Percentiles rank a stretch among this genome's conserved stretches.
Evolutionary conservation across 108 stramenopile genomes (phyloP).

Genomic region (Chaetoceros tenuissimus): DNA sequence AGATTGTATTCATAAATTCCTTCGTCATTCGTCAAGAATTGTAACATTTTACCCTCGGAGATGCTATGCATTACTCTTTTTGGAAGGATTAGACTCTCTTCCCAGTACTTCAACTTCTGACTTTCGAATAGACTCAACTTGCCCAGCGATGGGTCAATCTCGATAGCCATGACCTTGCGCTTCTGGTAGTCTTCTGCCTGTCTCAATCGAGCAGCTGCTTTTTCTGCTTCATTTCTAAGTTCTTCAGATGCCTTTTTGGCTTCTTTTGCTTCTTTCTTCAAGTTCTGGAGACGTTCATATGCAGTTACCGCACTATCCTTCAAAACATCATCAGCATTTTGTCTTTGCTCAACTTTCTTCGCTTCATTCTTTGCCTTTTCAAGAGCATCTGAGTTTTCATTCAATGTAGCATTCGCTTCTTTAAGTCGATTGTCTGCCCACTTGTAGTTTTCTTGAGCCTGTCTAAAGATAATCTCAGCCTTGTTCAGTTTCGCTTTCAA

Average conservation of each 20-base stretch:
- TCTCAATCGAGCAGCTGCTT: slow-evolving; percentile 36
- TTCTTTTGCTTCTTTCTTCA: slow-evolving; percentile 26
- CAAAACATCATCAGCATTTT: slow-evolving; percentile 27
- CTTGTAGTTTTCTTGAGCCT: neutral
- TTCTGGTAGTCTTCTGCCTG: slow-evolving; percentile 62
- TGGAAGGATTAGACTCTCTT: slow-evolving; percentile 50
- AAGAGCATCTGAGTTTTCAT: slow-evolving; percentile 18
- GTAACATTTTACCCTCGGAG: slow-evolving; percentile 30
- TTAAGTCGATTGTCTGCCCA: neutral
- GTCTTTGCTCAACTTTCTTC: slow-evolving; percentile 24
- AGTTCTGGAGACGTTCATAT: slow-evolving; percentile 38
- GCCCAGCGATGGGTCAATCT: slow-evolving; percentile 44
- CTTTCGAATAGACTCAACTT: slow-evolving; percentile 53
- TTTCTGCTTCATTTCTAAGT: slow-evolving; percentile 21
- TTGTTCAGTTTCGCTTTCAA: neutral
- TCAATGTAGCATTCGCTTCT: neutral
- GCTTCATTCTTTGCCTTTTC: slow-evolving; percentile 43
- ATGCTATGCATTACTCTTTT: slow-evolving; percentile 56
- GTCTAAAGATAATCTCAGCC: neutral
- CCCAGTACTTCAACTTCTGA: slow-evolving; percentile 43
- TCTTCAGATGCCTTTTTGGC: slow-evolving; percentile 23
- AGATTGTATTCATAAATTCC: slow-evolving; percentile 23
- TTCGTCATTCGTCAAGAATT: slow-evolving; percentile 26
- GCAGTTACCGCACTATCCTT: slow-evolving; percentile 49
- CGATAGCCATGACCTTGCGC: slow-evolving; percentile 34